Evolutionary conservation across 2,329 filamentous ascomycete species (phyloP).

Genomic region (Xylaria polymorpha): DNA sequence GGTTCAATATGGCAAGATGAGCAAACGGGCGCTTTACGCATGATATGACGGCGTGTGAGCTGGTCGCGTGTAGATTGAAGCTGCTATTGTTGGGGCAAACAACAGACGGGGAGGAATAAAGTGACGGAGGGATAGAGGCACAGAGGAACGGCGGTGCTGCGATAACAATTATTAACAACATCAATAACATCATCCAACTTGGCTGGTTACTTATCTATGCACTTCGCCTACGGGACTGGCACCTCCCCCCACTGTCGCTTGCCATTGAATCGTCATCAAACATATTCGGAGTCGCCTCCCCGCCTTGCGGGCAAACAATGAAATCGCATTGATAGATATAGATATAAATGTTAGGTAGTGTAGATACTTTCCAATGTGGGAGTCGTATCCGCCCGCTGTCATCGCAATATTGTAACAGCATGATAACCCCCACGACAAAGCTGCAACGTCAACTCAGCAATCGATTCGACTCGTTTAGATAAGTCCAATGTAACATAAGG

Average conservation of each 20-base stretch:
- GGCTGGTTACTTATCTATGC: constrained; percentile 1
- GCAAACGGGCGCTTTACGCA: background rate
- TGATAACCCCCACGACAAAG: no score
- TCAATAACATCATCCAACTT: constrained; percentile 1
- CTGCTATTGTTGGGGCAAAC: constrained; percentile 9
- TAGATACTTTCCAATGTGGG: constrained; percentile 16
- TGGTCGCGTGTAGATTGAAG: constrained; percentile 25
- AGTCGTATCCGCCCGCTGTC: constrained; percentile 14
- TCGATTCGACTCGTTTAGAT: background rate
- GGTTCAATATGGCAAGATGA: constrained; percentile 8
- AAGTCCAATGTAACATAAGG: constrained; percentile 11
- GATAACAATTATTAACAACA: background rate
- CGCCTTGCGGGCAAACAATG: background rate
- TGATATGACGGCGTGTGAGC: constrained; percentile 19
- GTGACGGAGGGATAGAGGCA: no score
- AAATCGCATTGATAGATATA: background rate
- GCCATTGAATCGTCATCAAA: background rate
- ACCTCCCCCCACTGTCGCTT: background rate
- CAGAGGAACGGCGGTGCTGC: background rate
- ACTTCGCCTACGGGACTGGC: background rate
- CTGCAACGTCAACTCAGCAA: no score
- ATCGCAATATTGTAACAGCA: constrained; percentile 15
- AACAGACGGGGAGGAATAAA: no score
- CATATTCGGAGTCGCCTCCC: background rate
- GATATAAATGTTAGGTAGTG: no score